Base-by-base conservation (phyloP, 73 alveolate genomes). In the Paramecium biaurelia region DNA sequence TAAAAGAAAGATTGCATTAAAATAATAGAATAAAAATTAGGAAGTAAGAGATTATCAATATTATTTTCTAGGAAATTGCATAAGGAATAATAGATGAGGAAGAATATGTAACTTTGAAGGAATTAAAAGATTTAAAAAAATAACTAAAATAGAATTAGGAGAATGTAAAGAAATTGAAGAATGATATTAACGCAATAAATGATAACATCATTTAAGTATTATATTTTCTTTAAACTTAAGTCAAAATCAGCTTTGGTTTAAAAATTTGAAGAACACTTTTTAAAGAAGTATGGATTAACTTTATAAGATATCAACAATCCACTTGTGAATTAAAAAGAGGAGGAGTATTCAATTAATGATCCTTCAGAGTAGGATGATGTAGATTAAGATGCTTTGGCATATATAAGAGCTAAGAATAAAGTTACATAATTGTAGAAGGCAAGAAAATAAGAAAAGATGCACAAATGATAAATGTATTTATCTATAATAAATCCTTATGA, bases 371-470 rank as follows among this genome's bases (percentile, higher is more conserved):
- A 95, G 43, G 98, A 96, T 85, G 99, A 96, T 57, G 95, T 93
- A 49, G 99, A 98, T 86, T 98, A 98, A 18, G 99, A 98, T 59
- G 99, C 99, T 58, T 93, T 93, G 79, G 99, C 99, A 14, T 98
- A 93, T 93, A 96, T 96, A 37, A 95, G 97, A 92, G 99, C 99
- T 1, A 98, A 96, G 97, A 97, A 95, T 74, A 97, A 89, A 57
- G 94, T 89, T 41, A 68, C 89, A 30, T 49, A 89, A 28, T 21
- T 89, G 26, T 63, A 89, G 24, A 89, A 89, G 63, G 94, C 94
- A 23, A 76, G 94, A 70, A 89, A 89, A 45, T 30, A 70, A 85
- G 94, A 89, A 70, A 92, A 76, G 15, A 85, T 85, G 49, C 85
- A 92, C 37, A 85, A 92, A 92, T 92, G 70, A 76, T 67, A 49